Conservation (phyloP, 2,329 filamentous ascomycete species). For the Penicillium sp. region DNA sequence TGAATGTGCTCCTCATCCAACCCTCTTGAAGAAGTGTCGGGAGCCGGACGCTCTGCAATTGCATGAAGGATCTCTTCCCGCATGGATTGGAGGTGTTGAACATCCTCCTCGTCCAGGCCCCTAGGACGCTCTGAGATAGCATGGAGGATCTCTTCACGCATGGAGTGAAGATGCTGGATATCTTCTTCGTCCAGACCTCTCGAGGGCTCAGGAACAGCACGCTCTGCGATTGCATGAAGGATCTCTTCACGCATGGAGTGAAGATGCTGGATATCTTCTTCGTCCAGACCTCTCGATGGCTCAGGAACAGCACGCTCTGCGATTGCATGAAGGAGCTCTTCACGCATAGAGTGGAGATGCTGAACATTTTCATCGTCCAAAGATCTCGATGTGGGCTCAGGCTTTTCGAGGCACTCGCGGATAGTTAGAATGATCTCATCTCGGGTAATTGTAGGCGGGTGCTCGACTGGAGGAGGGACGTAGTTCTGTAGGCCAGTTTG, state of each 20-base stretch:
- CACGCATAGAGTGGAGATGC: slow-evolving; percentile 42
- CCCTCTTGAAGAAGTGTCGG: slow-evolving; percentile 9
- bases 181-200: slow-evolving; percentile 55
- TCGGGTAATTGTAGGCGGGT: slow-evolving; percentile 71
- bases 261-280: slow-evolving; percentile 21
- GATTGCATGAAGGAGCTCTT: slow-evolving; percentile 69
- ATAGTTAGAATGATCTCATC: slow-evolving; percentile 86
- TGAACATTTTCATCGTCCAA: slow-evolving; percentile 34
- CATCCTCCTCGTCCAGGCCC: slow-evolving; percentile 21
- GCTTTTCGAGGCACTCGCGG: slow-evolving; percentile 83
- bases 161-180: slow-evolving; percentile 31
- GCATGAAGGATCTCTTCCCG: slow-evolving; percentile 39
- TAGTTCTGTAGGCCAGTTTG: slow-evolving; percentile 86
- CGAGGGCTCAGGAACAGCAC: not conserved
- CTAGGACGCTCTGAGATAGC: slow-evolving; percentile 53
- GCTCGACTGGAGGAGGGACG: slow-evolving; percentile 73
- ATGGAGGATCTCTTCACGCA: slow-evolving; percentile 66
- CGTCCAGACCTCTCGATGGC: slow-evolving; percentile 15
- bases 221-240: slow-evolving; percentile 21
- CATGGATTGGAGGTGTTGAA: slow-evolving; percentile 19
- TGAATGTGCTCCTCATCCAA: slow-evolving; percentile 25
- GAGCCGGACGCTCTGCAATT: slow-evolving; percentile 38
- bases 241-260: slow-evolving; percentile 37
- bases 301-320: slow-evolving; percentile 16
- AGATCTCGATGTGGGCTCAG: slow-evolving; percentile 57